These are phyloP conservation scores for Plasmodium blacklocki DNA, from an alignment of 169 alveolate genomes.

Conservation along the genomic window DNA sequence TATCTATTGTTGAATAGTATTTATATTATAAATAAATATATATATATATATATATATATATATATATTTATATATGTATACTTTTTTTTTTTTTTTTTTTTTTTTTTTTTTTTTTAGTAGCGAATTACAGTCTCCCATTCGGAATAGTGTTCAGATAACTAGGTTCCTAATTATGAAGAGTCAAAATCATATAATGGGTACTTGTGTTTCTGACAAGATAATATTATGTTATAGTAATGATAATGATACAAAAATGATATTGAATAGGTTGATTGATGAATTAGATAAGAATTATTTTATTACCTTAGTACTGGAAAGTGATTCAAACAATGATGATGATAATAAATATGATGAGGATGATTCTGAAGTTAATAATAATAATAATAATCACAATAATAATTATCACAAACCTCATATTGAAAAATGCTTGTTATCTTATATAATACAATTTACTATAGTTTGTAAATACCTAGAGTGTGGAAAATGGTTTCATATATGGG, in stretches of 20 bases:
- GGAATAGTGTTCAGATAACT: conserved; percentile 62
- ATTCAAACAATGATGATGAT: background rate
- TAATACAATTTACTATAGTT: conserved; percentile 58
- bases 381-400: background rate
- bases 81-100: background rate
- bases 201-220: conserved; percentile 41
- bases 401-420: conserved; percentile 2
- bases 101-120: conserved; percentile 10
- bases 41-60: background rate
- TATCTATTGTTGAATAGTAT: no score
- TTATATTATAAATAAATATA: no score
- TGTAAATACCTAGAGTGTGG: conserved; percentile 66
- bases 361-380: no score
- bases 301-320: conserved; percentile 13
- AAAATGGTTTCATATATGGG: conserved; percentile 69
- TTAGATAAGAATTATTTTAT: conserved; percentile 22
- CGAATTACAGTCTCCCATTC: conserved; percentile 28
- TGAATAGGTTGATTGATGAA: conserved; percentile 12
- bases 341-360: background rate
- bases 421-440: conserved; percentile 36
- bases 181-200: conserved; percentile 60
- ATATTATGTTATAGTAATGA: conserved; percentile 53
- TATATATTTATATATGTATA: background rate
- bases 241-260: conserved; percentile 20
- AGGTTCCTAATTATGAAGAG: conserved; percentile 59